Conservation (phyloP, 306 rosid genomes). For the Prunus mira region DNA sequence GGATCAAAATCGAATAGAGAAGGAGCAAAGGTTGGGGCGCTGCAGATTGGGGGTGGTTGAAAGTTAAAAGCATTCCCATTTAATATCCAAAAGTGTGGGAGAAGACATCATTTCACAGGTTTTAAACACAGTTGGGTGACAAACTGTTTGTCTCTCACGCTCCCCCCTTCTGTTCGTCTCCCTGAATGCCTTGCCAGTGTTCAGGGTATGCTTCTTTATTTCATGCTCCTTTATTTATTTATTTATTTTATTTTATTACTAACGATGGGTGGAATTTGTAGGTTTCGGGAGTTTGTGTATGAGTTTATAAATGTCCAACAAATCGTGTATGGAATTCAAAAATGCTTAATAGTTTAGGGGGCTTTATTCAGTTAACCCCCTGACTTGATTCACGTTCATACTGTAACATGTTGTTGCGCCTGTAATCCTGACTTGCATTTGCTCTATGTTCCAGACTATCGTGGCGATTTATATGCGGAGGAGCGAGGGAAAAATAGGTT, state of each 20-base stretch:
- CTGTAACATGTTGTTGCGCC: too few relatives aligned
- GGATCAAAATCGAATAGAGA: not conserved
- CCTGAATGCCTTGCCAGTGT: slow-evolving; percentile 93
- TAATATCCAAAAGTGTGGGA: not conserved
- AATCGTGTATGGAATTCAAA: too few relatives aligned
- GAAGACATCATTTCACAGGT: not conserved
- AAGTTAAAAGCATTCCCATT: not conserved
- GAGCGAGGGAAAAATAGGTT: slow-evolving; percentile 30
- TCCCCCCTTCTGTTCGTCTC: slow-evolving; percentile 78
- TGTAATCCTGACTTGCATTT: too few relatives aligned
- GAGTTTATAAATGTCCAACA: too few relatives aligned
- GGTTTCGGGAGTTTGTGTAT: too few relatives aligned
- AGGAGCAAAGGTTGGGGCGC: not conserved
- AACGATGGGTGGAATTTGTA: too few relatives aligned
- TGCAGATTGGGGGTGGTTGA: slow-evolving; percentile 7
- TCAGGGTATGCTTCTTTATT: slow-evolving; percentile 50
- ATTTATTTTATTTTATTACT: not conserved
- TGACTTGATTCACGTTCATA: too few relatives aligned
- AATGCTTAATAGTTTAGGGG: too few relatives aligned
- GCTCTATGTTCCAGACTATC: slow-evolving; percentile 26
- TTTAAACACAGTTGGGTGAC: slow-evolving; percentile 8
- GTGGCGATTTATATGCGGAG: slow-evolving; percentile 31
- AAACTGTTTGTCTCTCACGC: slow-evolving; percentile 49
- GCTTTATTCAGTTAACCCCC: too few relatives aligned
- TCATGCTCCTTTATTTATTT: not conserved